phyloP scores from a whole-genome alignment of 1,284 basidiomycete species.

The Earliella scabrosa region DNA sequence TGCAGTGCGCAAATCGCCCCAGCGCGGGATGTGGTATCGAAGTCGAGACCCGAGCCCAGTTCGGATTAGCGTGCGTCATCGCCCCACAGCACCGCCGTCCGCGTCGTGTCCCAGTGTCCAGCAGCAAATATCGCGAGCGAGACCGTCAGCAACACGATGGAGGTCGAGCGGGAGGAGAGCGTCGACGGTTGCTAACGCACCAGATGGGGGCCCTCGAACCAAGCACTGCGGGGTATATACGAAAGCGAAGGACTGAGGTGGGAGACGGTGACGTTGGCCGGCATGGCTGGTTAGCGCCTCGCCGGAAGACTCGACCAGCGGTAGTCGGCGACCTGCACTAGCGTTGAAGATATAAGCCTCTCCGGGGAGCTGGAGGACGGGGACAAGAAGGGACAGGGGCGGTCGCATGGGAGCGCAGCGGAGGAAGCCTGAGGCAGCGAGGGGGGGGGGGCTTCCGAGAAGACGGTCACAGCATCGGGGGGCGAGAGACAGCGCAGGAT shows the following conservation, averaged over 20 bases:
- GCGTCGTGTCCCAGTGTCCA: too few relatives aligned
- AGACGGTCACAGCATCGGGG: conserved; percentile 16
- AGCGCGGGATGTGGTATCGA: too few relatives aligned
- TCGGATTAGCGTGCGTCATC: too few relatives aligned
- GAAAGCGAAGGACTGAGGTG: conserved; percentile 30
- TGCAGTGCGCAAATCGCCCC: too few relatives aligned
- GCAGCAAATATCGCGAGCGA: too few relatives aligned
- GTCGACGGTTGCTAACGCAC: conserved; percentile 23
- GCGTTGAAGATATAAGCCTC: background rate
- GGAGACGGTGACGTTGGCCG: conserved; percentile 30
- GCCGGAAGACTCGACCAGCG: conserved; percentile 9
- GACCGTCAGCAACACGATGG: too few relatives aligned
- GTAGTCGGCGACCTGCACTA: background rate
- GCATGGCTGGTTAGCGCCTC: conserved; percentile 14
- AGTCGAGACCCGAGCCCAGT: too few relatives aligned
- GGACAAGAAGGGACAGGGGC: background rate
- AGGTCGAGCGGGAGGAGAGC: background rate
- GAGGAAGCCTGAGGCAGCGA: background rate
- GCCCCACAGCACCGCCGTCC: too few relatives aligned
- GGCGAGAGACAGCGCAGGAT: conserved; percentile 9
- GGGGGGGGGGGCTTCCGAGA: background rate
- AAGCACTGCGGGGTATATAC: conserved; percentile 28
- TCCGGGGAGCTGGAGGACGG: background rate
- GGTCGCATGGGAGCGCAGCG: background rate
- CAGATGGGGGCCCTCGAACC: conserved; percentile 21